These are phyloP conservation scores for Hypomyces perniciosus DNA, from an alignment of 2,329 filamentous ascomycete species.

Conservation along the genomic window DNA sequence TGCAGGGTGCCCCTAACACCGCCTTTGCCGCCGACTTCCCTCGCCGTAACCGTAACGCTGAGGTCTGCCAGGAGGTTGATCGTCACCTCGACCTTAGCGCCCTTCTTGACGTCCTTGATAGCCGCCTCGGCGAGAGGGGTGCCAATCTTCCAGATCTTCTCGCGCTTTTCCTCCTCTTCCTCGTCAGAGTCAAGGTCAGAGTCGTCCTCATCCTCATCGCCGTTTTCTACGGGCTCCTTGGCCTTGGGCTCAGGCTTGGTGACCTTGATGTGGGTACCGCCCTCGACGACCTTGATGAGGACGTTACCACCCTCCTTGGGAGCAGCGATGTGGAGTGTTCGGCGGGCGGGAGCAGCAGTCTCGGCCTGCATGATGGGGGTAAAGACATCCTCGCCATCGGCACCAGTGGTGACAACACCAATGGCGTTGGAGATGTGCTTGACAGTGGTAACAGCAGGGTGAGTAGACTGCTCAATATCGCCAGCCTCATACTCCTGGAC, in stretches of 20 bases:
- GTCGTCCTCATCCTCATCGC: slow-evolving; percentile 60
- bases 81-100: slow-evolving; percentile 86
- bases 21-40: slow-evolving; percentile 82
- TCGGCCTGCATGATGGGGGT: slow-evolving; percentile 75
- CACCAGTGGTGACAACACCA: slow-evolving; percentile 66
- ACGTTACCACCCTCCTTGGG: slow-evolving; percentile 82
- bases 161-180: slow-evolving; percentile 78
- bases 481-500: slow-evolving; percentile 91
- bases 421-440: slow-evolving; percentile 86
- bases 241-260: slow-evolving; percentile 78
- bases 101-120: slow-evolving; percentile 78
- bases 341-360: slow-evolving; percentile 83
- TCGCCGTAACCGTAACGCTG: slow-evolving; percentile 69
- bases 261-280: slow-evolving; percentile 84
- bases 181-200: slow-evolving; percentile 58
- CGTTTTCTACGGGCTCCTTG: slow-evolving; percentile 62
- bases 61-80: slow-evolving; percentile 81
- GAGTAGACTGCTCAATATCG: slow-evolving; percentile 93
- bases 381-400: slow-evolving; percentile 63
- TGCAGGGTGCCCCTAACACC: slow-evolving; percentile 62
- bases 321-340: slow-evolving; percentile 70
- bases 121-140: slow-evolving; percentile 78
- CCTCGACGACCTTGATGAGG: slow-evolving; percentile 82
- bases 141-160: slow-evolving; percentile 89
- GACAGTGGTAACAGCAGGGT: slow-evolving; percentile 89